Conservation (phyloP, 352 stramenopile genomes). For the Phytophthora kernoviae region DNA sequence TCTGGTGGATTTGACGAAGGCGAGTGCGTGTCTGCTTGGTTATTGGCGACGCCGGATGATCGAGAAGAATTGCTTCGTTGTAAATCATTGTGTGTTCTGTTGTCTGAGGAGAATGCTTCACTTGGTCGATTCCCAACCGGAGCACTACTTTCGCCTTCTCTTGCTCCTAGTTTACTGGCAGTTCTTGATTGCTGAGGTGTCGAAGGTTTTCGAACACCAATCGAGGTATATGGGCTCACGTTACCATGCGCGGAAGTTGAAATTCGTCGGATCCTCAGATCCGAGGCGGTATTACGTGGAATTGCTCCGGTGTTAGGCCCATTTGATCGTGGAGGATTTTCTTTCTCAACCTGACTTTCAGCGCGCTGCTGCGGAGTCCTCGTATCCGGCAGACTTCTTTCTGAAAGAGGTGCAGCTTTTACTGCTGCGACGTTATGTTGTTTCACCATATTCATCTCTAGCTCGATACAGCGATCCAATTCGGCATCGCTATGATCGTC, state of each 20-base stretch:
- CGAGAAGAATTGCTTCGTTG: conserved; percentile 1
- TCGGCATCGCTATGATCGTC: conserved; percentile 64
- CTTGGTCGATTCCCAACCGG: conserved; percentile 4
- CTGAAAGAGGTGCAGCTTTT: conserved; percentile 1
- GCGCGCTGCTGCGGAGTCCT: conserved; percentile 12
- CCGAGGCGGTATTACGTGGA: conserved; percentile 13
- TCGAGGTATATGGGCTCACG: conserved; percentile 22
- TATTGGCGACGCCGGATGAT: conserved; percentile 11
- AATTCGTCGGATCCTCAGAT: conserved; percentile 23
- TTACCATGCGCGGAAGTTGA: conserved; percentile 37
- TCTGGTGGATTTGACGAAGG: conserved; percentile 3
- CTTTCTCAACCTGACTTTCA: conserved; percentile 11
- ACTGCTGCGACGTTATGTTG: not conserved
- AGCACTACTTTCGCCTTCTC: not conserved
- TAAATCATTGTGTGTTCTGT: conserved; percentile 1
- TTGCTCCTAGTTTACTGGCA: conserved; percentile 6
- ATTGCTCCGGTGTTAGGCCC: not conserved
- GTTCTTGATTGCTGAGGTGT: conserved; percentile 21
- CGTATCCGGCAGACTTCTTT: not conserved
- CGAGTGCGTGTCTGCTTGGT: conserved; percentile 19
- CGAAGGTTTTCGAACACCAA: conserved; percentile 20
- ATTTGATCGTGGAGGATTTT: not conserved
- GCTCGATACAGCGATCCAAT: conserved; percentile 62
- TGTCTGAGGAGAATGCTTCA: conserved; percentile 15
- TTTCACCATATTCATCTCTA: conserved; percentile 41